Base-by-base conservation (phyloP, 129 eudicot genomes). In the Flaveria brownii region DNA sequence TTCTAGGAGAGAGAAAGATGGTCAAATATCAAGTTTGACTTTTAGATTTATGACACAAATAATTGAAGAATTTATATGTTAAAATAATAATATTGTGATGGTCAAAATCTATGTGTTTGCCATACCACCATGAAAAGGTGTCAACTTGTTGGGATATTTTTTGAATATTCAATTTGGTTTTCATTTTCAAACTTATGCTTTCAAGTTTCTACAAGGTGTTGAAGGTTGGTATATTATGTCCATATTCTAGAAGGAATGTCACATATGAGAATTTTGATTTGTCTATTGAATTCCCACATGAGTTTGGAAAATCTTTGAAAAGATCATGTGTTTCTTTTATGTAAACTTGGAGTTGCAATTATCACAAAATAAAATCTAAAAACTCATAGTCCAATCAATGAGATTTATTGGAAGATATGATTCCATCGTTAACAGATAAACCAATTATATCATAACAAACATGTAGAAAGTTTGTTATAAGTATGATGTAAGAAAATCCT, bases 161-260 rank as follows among this genome's bases (percentile, higher is more conserved):
- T 0, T 30, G n/a, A 56, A 61, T 57, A 61, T 76, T 49, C 78
- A 63, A 68, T 52, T 54, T 68, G n/a, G 46, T 41, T 56, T 54
- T 54, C 70, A 26, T 43, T 39, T 73, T 80, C 83, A 73, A 80
- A 80, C 75, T 73, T 23, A 72, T 79, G 83, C 78, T 42, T 79
- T 72, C 66, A 79, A 79, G 83, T 63, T 62, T 79, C 73, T 72
- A 74, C 63, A n/a, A 80, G n/a, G 56, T 39, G 51, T 28, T 54
- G 9, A 56, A 30, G 9, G 45, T 28, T 51, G 17, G 68, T 5
- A 72, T 72, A 64, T 64, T 17, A 42, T 65, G 41, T 23, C 25
- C 66, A 25, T 60, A 79, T 80, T 73, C 79, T 72, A 71, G 15
- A 77, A 78, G 25, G 9, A 18, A 70, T 69, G 69, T 8, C 50